Evolutionary conservation across 164 flowering plant species (phyloP), one percentile per base, ranked within the genome.

Genomic region (Kingdonia uniflora): DNA sequence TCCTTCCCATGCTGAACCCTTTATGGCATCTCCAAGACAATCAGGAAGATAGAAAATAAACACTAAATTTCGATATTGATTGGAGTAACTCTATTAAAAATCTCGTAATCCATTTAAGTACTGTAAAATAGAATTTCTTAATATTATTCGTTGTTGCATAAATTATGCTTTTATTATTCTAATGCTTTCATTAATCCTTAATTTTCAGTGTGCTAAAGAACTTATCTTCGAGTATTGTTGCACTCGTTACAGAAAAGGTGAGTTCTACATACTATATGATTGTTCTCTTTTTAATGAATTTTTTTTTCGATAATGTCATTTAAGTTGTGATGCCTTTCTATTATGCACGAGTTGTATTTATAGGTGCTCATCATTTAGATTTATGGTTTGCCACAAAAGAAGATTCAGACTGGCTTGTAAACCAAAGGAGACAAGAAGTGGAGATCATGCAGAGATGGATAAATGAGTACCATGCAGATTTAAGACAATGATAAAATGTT

Each of bases 321-420:
- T 14, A 23, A 24, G 22, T 14, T 17, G 4, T 11, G 5, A 49
- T 33, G 14, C 0, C 15, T 2, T 8, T 6, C 16, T 23, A 17
- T 42, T 16, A 24, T 14, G 20, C 13, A 52, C 35, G 8, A 29
- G 8, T 29, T 8, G 4, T 29, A 20, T 55, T 38, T 17, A 24
- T 51, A 76, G 81, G 80, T 48, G 81, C 82, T 54, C 81, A 80
- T 62, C 80, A 75, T 67, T 60, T 67, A 2, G 85, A 80, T 62
- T 65, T 77, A 14, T 66, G 77, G 23, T 58, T 58, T 25, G 74
- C 75, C 4, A 73, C 76, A 6, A 66, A 70, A 57, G 69, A 69
- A 6, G 85, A 80, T 15, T 80, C 82, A 19, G 65, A 63, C 19
- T 80, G 85, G 82, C 79, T 80, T 16, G 49, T 64, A 14, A 60